Percentiles rank a stretch among this genome's conserved stretches.
phyloP scores from a whole-genome alignment of 192 early-diverging fungal genomes.

The Linderina pennispora region DNA sequence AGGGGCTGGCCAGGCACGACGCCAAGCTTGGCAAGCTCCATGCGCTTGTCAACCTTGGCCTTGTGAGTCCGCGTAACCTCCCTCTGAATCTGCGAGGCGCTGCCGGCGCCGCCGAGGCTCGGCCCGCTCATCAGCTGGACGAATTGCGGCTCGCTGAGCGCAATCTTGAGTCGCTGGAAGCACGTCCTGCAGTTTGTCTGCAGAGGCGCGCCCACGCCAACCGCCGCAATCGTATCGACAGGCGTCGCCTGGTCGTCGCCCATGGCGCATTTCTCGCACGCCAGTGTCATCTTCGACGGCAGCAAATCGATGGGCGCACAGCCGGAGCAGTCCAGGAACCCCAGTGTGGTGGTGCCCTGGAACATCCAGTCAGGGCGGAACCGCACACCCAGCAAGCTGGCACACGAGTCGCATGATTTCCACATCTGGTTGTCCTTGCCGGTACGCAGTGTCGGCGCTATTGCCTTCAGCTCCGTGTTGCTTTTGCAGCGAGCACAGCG shows the following conservation, averaged over 20 bases:
- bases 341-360: slow-evolving; percentile 48
- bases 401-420: slow-evolving; percentile 52
- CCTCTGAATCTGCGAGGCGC: slow-evolving; percentile 39
- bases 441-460: slow-evolving; percentile 19
- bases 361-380: slow-evolving; percentile 62
- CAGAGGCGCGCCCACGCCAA: slow-evolving; percentile 15
- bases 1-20: slow-evolving; percentile 70
- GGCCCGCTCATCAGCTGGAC: slow-evolving; percentile 38
- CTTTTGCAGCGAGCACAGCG: slow-evolving; percentile 75
- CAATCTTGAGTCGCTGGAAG: slow-evolving; percentile 27
- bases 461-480: slow-evolving; percentile 54
- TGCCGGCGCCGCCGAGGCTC: slow-evolving; percentile 21
- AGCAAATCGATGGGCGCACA: slow-evolving; percentile 66
- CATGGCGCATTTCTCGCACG: slow-evolving; percentile 63
- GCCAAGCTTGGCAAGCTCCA: slow-evolving; percentile 51
- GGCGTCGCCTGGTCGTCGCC: slow-evolving; percentile 24
- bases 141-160: slow-evolving; percentile 49
- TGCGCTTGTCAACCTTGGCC: slow-evolving; percentile 33
- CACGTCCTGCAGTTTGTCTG: slow-evolving; percentile 28
- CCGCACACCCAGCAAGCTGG: slow-evolving; percentile 47
- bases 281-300: slow-evolving; percentile 59
- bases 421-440: slow-evolving; percentile 42
- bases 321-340: slow-evolving; percentile 68
- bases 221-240: slow-evolving; percentile 6
- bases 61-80: slow-evolving; percentile 44